These are phyloP conservation scores for Brassica carinata DNA, from an alignment of 345 rosid species.

Conservation along the genomic window DNA sequence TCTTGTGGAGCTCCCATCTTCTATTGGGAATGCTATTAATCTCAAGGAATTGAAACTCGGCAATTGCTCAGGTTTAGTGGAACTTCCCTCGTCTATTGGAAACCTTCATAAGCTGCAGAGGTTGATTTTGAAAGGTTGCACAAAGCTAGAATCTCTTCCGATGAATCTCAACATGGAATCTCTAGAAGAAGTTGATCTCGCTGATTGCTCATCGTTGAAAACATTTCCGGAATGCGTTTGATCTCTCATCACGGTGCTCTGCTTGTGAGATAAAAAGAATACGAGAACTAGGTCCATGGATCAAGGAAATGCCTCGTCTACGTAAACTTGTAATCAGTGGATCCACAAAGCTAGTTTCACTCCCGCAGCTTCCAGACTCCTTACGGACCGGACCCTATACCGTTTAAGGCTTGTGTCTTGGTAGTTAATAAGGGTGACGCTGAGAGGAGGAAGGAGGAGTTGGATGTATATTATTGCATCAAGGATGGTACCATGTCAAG, in stretches of 20 bases:
- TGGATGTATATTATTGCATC: not conserved
- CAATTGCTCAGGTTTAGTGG: not conserved
- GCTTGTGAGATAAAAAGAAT: not conserved
- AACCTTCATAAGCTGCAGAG: not conserved
- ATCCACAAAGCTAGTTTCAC: not conserved
- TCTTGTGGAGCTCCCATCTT: not conserved
- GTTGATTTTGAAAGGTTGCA: not conserved
- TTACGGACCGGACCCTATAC: too few species aligned
- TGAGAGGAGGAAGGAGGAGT: not conserved
- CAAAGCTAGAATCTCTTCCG: conserved; percentile 1
- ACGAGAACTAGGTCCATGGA: not conserved
- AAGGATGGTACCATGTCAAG: not conserved
- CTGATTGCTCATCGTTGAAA: conserved; percentile 6
- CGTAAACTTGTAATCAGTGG: not conserved
- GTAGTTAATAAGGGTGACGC: not conserved
- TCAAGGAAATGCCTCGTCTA: not conserved
- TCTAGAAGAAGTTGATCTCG: not conserved
- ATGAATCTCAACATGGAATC: not conserved
- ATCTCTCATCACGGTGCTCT: not conserved
- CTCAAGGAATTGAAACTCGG: not conserved
- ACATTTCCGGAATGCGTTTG: not conserved
- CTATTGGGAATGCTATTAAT: not conserved
- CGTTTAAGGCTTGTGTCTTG: not conserved
- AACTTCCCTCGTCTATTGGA: not conserved
- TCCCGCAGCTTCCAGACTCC: not conserved